Evolutionary conservation across 352 stramenopile genomes (phyloP), one percentile per base, ranked within the genome.

Genomic region (Phytopythium litorale): DNA sequence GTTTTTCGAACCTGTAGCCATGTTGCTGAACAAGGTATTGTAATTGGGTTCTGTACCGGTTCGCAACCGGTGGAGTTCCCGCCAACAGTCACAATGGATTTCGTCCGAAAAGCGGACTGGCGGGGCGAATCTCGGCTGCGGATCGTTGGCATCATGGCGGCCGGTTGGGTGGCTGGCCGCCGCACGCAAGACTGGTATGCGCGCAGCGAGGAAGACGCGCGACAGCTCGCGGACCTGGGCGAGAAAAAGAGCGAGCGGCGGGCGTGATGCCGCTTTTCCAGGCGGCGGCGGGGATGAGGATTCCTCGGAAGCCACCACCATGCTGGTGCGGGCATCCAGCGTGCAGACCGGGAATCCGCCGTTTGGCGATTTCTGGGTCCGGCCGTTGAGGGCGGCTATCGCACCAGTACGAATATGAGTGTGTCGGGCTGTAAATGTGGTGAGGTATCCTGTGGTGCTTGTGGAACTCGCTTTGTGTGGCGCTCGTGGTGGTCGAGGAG

Each of bases 1-100:
- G 21, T 50, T 50, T 50, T 50, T 50, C 43, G 43, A 50, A 50
- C 16, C 43, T 50, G 43, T 50, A 28, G 43, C 43, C 43, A 50
- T 50, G 7, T 50, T 23, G n/a, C 7, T 28, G 38, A 45, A 21
- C 7, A 43, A 15, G 37, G 7, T 43, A 18, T 15, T 43, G 33
- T 37, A 37, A n/a, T n/a, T n/a, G n/a, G n/a, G n/a, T n/a, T n/a
- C 35, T 13, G 12, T 43, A 43, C 37, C 37, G 37, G 37, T 43
- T 43, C 11, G 4, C 37, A 43, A 43, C 37, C 9, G 37, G 37
- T 43, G 11, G 28, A 0, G 28, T 4, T 32, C 7, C 25, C 25
- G 25, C 3, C 28, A 32, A 32, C 28, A 32, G 28, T 32, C 28
- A 40, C 35, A 40, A 11, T 16, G 3, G 35, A 11, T 40, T 40